Base-by-base conservation (phyloP, 495 filamentous ascomycete genomes). In the Xylaria curta region DNA sequence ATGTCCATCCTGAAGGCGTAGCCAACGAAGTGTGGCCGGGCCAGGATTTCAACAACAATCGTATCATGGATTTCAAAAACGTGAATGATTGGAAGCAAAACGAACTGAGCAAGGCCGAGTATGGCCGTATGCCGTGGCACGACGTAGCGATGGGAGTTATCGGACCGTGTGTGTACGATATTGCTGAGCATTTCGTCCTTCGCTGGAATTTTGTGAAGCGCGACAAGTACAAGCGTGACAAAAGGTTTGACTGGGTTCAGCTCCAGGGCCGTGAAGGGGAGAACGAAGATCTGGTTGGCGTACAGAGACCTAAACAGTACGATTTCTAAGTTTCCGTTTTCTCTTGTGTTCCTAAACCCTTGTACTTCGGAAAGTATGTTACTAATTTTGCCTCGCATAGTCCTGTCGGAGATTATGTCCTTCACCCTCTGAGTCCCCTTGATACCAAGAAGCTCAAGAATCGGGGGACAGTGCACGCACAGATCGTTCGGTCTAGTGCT, bases 181-280 rank as follows among this genome's bases (percentile, higher is more conserved):
- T 99, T 74, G 95, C 95, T 4, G 94, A 98, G 81, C 95, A 99
- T 78, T 99, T 99, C 75, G 91, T 97, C 46, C 86, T 97, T 21
- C 89, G 95, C 51, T 98, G 96, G 96, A 99, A 99, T 80, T 97
- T 97, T 72, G 85, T 95, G 82, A 98, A 99, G 83, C 89, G 95
- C 24, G 95, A 98, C 85, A 98, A 99, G 81, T 97, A 99, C 85
- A 99, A 99, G 82, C 91, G 95, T 15, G 89, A 92, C 67, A 78
- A 88, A 0, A 81, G 86, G 46, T 94, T 92, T 65, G 93, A 95
- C 63, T 99, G 95, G 95, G 82, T 98, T 2, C 81, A 87, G 66
- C 85, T 98, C 61, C 87, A 91, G 68, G 95, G 94, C n/a, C 89
- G 93, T n/a, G 87, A 89, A 49, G 92, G 89, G 9, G 87, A 91